Percentiles rank a stretch among this genome's conserved stretches.
phyloP scores from a whole-genome alignment of 306 rosid genomes.

The cucumber (Cucumis sativus) region Cucumber_9930_V3 NC_026658.2:4231501-4232000 shows the following conservation, averaged over 20 bases:
- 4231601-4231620: not conserved
- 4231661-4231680: constrained; percentile 22
- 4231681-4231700: constrained; percentile 1
- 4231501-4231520: not conserved
- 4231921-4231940: constrained; percentile 70
- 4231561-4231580: not conserved
- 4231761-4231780: constrained; percentile 7
- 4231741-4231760: constrained; percentile 7
- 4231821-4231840: constrained; percentile 90
- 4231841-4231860: constrained; percentile 70
- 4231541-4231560: not conserved
- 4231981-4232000: constrained; percentile 71
- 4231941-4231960: constrained; percentile 86
- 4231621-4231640: constrained; percentile 10
- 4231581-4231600: not conserved
- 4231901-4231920: constrained; percentile 96
- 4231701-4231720: constrained; percentile 5
- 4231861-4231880: constrained; percentile 90
- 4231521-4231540: not conserved
- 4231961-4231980: constrained; percentile 97
- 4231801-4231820: constrained; percentile 46
- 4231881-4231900: constrained; percentile 91
- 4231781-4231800: constrained; percentile 54
- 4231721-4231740: constrained; percentile 14
- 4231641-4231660: constrained; percentile 21